Percentiles rank a stretch among this genome's conserved stretches.
phyloP scores from a whole-genome alignment of 192 early-diverging fungal species.

The Coemansia sp. region DNA sequence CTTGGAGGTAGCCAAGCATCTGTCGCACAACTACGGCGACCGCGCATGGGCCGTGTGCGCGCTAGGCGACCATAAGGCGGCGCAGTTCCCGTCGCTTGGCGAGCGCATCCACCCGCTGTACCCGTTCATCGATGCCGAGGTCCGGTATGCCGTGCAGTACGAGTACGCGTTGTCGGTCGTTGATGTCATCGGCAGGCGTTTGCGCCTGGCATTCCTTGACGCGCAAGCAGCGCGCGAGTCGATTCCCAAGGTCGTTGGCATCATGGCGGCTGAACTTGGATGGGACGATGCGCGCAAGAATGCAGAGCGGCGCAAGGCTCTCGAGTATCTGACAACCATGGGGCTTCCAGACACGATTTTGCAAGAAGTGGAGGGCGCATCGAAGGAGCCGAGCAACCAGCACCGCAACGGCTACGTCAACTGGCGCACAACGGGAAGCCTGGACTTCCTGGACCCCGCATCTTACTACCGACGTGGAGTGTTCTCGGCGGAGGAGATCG shows the following conservation, averaged over 20 bases:
- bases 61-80: slow-evolving; percentile 70
- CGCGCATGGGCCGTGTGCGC: slow-evolving; percentile 92
- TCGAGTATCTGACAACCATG: slow-evolving; percentile 85
- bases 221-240: slow-evolving; percentile 85
- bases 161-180: slow-evolving; percentile 94
- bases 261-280: slow-evolving; percentile 85
- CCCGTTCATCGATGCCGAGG: slow-evolving; percentile 93
- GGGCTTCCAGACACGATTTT: slow-evolving; percentile 69
- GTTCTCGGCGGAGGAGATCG: slow-evolving; percentile 57
- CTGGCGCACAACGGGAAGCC: slow-evolving; percentile 23
- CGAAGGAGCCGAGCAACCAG: slow-evolving; percentile 5
- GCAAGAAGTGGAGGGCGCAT: slow-evolving; percentile 13
- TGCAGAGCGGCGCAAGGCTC: slow-evolving; percentile 68
- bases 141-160: slow-evolving; percentile 84
- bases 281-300: slow-evolving; percentile 70
- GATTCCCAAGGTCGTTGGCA: slow-evolving; percentile 82
- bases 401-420: slow-evolving; percentile 24
- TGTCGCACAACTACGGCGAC: slow-evolving; percentile 90
- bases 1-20: slow-evolving; percentile 85
- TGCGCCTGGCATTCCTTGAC: slow-evolving; percentile 90
- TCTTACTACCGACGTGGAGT: slow-evolving; percentile 55
- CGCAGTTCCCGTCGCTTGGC: slow-evolving; percentile 79
- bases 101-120: slow-evolving; percentile 74
- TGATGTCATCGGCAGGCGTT: slow-evolving; percentile 90
- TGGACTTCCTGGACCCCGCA: slow-evolving; percentile 48